A percentile compares a stretch with the other conserved stretches of the same genome.
Evolutionary conservation across 2,329 filamentous ascomycete genomes (phyloP).

Genomic region (Ascochyta clinopodiicola): DNA sequence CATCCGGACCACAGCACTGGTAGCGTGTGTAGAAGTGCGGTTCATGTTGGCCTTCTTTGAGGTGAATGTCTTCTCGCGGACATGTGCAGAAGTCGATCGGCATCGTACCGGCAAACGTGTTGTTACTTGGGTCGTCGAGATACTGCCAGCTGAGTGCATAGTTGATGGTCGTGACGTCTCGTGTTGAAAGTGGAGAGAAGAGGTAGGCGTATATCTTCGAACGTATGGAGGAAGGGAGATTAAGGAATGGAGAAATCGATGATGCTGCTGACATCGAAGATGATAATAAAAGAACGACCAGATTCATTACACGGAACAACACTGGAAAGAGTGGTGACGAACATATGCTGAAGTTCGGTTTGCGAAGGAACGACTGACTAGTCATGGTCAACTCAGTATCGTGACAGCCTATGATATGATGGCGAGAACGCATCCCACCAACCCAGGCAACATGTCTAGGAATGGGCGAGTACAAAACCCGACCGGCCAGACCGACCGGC

Average conservation of each 20-base stretch:
- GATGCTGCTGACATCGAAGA: conserved; percentile 1
- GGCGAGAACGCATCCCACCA: too few relatives aligned
- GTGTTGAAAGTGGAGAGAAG: conserved; percentile 41
- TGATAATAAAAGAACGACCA: background rate
- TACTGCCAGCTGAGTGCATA: conserved; percentile 40
- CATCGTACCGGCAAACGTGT: conserved; percentile 34
- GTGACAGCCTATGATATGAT: too few relatives aligned
- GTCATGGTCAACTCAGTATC: too few relatives aligned
- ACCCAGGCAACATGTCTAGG: too few relatives aligned
- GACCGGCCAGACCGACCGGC: too few relatives aligned
- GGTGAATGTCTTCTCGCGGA: conserved; percentile 13
- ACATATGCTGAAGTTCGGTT: too few relatives aligned
- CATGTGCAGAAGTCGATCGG: conserved; percentile 40
- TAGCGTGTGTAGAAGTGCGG: conserved; percentile 42
- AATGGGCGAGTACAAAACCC: too few relatives aligned
- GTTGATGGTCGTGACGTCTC: conserved; percentile 43
- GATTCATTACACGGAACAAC: background rate
- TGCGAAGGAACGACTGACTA: too few relatives aligned
- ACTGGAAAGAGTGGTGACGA: background rate
- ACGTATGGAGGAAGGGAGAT: conserved; percentile 2
- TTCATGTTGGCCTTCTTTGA: background rate
- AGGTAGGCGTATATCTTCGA: conserved; percentile 30
- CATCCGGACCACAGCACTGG: conserved; percentile 31
- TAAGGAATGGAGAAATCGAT: background rate
- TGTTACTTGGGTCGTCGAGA: conserved; percentile 40